Evolutionary conservation across 2,329 filamentous ascomycete genomes (phyloP), one percentile per base, ranked within the genome.

Genomic region (Alternaria panax): DNA sequence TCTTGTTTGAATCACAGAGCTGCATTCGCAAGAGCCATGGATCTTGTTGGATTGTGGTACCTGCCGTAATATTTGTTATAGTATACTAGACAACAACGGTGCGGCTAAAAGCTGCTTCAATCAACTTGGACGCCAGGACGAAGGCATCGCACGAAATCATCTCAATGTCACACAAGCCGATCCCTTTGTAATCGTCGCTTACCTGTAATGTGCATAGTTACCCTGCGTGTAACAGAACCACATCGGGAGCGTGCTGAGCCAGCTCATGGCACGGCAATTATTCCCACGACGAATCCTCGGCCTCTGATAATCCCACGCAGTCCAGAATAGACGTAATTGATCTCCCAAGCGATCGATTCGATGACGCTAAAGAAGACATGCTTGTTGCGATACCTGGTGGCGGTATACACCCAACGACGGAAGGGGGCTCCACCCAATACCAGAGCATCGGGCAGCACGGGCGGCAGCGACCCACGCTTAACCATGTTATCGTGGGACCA

Each of bases 51-150:
- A 30, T 48, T 28, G 28, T 16, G 24, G 25, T 7, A 16, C 18
- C n/a, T 22, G 41, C 28, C 7, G 16, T 43, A n/a, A 41, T 47
- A 50, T 42, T 34, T 34, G 3, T 48, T 25, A 24, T 22, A 18
- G 38, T 47, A 46, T 28, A 30, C 18, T 20, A 14, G 11, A 52
- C 24, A 22, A 9, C 9, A 57, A 43, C 30, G 27, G 30, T 52
- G 28, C 51, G 34, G 43, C 43, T 40, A 28, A 54, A 54, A 41
- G 28, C 51, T 51, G 51, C 12, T 22, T 7, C 32, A 27, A 41
- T 20, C 18, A 41, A 47, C 48, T 41, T 47, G 55, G 32, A 46
- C 22, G 2, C 27, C 32, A 51, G 36, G 22, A 18, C 25, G 45
- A 56, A 51, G 30, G 18, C 36, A 40, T 51, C 36, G 45, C 27